Percentiles rank a stretch among this genome's conserved stretches.
phyloP scores from a whole-genome alignment of 73 alveolate genomes.

The Paramecium sonneborni region DNA sequence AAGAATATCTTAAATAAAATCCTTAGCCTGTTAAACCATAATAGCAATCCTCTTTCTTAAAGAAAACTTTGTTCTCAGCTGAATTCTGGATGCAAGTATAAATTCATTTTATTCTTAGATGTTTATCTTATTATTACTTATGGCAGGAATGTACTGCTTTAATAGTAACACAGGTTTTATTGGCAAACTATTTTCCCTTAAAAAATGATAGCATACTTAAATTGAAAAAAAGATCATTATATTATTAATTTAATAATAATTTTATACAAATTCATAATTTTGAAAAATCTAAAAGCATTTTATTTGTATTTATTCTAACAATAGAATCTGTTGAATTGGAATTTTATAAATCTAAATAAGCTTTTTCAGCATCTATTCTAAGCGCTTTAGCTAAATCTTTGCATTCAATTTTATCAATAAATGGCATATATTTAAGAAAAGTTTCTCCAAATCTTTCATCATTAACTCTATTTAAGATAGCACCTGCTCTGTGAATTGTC shows the following conservation, averaged over 20 bases:
- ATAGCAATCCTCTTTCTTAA: not conserved
- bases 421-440: constrained; percentile 29
- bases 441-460: constrained; percentile 33
- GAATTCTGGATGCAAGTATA: constrained; percentile 49
- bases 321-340: not conserved
- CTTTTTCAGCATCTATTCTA: constrained; percentile 61
- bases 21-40: not conserved
- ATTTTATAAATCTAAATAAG: not conserved
- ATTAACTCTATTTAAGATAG: constrained; percentile 53
- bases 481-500: constrained; percentile 61
- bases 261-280: not conserved
- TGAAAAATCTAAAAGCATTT: not conserved
- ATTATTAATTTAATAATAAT: not conserved
- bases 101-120: not conserved
- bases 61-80: constrained; percentile 1
- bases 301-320: not conserved
- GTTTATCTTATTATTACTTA: constrained; percentile 8
- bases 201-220: not conserved
- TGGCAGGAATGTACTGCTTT: constrained; percentile 30
- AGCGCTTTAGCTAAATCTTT: constrained; percentile 61
- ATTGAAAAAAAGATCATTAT: not conserved
- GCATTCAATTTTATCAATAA: constrained; percentile 50
- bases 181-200: not conserved
- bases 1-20: not conserved
- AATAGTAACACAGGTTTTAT: constrained; percentile 20